Percentiles rank a stretch among this genome's conserved stretches.
Conservation (phyloP, 176 grass and related monocot genomes). For the Leersia perrieri region DNA sequence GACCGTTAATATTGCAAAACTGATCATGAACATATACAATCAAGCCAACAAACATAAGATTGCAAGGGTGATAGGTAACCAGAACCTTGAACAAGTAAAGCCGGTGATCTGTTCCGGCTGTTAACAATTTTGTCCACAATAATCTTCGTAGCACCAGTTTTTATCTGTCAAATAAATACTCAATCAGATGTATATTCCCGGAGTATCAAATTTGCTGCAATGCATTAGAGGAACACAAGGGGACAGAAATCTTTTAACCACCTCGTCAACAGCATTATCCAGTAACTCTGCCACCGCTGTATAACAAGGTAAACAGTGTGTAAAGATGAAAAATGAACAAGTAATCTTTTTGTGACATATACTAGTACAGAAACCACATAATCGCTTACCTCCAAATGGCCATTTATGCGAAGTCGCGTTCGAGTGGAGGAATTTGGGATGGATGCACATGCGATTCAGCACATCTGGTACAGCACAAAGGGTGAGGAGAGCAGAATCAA, state of each 20-base stretch:
- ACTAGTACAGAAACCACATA: background rate
- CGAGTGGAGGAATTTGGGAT: conserved; percentile 72
- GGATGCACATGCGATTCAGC: conserved; percentile 51
- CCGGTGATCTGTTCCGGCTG: conserved; percentile 44
- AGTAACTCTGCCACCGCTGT: conserved; percentile 60
- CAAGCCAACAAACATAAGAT: background rate
- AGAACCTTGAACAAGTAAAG: conserved; percentile 72
- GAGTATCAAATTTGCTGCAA: background rate
- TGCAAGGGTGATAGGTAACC: background rate
- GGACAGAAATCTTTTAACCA: background rate
- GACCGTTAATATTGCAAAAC: too few species aligned
- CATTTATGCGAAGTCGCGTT: conserved; percentile 75
- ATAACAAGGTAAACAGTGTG: background rate
- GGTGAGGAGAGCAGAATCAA: background rate
- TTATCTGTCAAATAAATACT: conserved; percentile 46
- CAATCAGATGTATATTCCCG: background rate
- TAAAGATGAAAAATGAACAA: conserved; percentile 9
- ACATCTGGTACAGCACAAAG: background rate
- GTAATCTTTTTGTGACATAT: background rate
- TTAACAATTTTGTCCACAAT: conserved; percentile 55
- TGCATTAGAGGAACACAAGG: background rate
- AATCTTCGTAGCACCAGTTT: conserved; percentile 61
- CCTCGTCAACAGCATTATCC: conserved; percentile 69
- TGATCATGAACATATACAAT: background rate
- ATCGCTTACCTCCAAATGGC: conserved; percentile 61